Base-by-base conservation (phyloP, 805 yeast genomes). In the Metschnikowia gelsemii region DNA sequence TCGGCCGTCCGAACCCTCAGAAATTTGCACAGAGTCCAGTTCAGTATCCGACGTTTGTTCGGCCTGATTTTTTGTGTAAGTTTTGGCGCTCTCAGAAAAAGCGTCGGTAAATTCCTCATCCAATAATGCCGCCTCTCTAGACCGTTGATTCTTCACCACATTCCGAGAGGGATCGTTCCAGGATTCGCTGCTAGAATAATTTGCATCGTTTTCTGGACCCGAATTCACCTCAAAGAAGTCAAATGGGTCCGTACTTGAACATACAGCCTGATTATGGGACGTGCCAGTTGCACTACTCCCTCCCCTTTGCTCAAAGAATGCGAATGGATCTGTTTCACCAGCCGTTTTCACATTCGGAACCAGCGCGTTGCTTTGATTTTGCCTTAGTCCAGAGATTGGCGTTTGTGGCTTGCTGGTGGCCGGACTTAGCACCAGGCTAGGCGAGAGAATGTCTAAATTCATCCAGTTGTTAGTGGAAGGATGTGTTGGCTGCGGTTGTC, bases 41-140 rank as follows among this genome's bases (percentile, higher is more conserved):
- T 36, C 6, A 28, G 33, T 26, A 23, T n/a, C n/a, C n/a, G n/a
- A n/a, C n/a, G n/a, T n/a, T n/a, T n/a, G n/a, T n/a, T n/a, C n/a
- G n/a, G n/a, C n/a, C n/a, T n/a, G n/a, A n/a, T n/a, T 7, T 19
- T 21, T n/a, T n/a, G 13, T 13, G 16, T 17, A 19, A 18, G 17
- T n/a, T 32, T 25, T 1, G 25, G 37, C 22, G 17, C 16, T 32
- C 13, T 21, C 19, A 5, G 14, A 5, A 32, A 60, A 70, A 2
- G 66, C 69, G 49, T 71, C 75, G 1, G 66, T 65, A 42, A 70
- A 71, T 2, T 70, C 75, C 27, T 70, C 76, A 36, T 69, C 75
- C 27, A 70, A 45, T 36, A 70, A 55, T n/a, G 37, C 17, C n/a
- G 38, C 18, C 5, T 24, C 31, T 4, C 13, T 32, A 3, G 9